A percentile compares a stretch with the other conserved stretches of the same genome.
Evolutionary conservation across 805 yeast genomes (phyloP).

Genomic region (Scheffersomyces spartinae): DNA sequence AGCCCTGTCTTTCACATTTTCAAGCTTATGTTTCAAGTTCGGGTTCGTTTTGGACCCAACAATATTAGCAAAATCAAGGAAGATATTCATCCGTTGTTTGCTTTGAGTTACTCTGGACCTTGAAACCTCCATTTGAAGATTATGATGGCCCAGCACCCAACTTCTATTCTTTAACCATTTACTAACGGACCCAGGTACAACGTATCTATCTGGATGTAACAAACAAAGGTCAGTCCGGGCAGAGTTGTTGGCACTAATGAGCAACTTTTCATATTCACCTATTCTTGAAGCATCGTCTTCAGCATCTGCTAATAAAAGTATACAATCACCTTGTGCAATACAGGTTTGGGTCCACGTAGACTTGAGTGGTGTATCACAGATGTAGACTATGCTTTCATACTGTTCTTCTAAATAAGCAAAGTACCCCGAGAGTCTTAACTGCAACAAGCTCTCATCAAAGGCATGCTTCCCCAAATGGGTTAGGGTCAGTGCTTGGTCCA

Average conservation of each 20-base stretch:
- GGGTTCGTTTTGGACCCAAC: slow-evolving; percentile 22
- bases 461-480: slow-evolving; percentile 84
- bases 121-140: slow-evolving; percentile 74
- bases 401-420: slow-evolving; percentile 86
- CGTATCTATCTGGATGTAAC: slow-evolving; percentile 72
- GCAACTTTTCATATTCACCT: slow-evolving; percentile 76
- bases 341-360: slow-evolving; percentile 91
- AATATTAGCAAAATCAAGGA: slow-evolving; percentile 25
- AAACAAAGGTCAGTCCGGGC: slow-evolving; percentile 82
- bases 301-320: slow-evolving; percentile 82
- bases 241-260: slow-evolving; percentile 65
- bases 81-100: too few relatives aligned
- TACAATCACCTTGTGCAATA: slow-evolving; percentile 90
- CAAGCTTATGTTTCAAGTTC: slow-evolving; percentile 18
- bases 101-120: too few relatives aligned
- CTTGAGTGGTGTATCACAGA: slow-evolving; percentile 74
- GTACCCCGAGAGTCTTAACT: slow-evolving; percentile 76
- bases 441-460: slow-evolving; percentile 71
- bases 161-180: slow-evolving; percentile 75
- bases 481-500: slow-evolving; percentile 76
- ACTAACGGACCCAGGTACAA: slow-evolving; percentile 75
- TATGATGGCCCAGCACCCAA: slow-evolving; percentile 94
- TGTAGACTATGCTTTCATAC: slow-evolving; percentile 78
- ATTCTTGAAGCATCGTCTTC: slow-evolving; percentile 50
- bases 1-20: slow-evolving; percentile 19